Percentiles rank a stretch among this genome's conserved stretches.
Conservation (phyloP, 345 rosid genomes). For the Citrus sp. region DNA sequence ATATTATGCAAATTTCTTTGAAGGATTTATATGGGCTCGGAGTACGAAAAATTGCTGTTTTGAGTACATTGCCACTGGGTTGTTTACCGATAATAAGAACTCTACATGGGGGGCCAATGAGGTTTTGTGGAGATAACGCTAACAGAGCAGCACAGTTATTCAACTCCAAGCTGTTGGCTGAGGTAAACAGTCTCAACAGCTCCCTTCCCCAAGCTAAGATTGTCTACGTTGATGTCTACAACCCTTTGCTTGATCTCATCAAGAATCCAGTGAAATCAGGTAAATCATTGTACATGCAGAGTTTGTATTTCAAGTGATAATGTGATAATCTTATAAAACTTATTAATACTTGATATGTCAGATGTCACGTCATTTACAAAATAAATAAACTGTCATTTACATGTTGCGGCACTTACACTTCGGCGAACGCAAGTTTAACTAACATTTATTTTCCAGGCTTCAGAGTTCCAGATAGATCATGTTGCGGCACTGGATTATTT, state of each 20-base stretch:
- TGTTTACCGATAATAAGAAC: conserved; percentile 11
- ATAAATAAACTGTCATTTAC: too few relatives aligned
- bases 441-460: background rate
- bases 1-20: background rate
- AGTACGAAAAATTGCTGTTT: conserved; percentile 12
- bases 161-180: conserved; percentile 23
- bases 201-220: conserved; percentile 6
- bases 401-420: too few relatives aligned
- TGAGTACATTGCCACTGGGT: conserved; percentile 22
- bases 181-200: conserved; percentile 1
- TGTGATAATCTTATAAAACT: too few relatives aligned
- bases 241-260: conserved; percentile 17
- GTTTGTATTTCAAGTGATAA: background rate
- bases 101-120: background rate
- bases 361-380: too few relatives aligned
- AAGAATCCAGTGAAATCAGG: conserved; percentile 3
- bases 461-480: background rate
- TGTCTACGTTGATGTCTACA: conserved; percentile 20
- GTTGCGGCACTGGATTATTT: background rate
- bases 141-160: conserved; percentile 16
- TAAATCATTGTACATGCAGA: background rate
- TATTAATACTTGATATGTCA: too few relatives aligned
- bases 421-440: background rate
- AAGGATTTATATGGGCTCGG: conserved; percentile 23
- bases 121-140: background rate